These are phyloP conservation scores for Dioscorea alata DNA, from an alignment of 106 monocot species.

Conservation along the genomic window DNA sequence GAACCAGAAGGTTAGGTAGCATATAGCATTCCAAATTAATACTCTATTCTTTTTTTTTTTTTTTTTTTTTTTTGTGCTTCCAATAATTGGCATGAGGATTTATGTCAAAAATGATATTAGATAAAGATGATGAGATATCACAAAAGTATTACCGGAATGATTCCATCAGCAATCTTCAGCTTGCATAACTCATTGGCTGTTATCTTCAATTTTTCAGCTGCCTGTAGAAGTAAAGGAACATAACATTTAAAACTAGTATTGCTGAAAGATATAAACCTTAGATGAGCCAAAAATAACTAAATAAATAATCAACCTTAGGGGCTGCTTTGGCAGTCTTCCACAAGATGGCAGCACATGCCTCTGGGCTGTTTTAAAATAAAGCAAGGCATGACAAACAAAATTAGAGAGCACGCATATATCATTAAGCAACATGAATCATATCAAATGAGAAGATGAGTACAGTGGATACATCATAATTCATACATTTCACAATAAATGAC, in stretches of 20 bases:
- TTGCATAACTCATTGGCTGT: constrained; percentile 62
- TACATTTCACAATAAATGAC: too few species aligned
- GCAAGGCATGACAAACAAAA: not conserved
- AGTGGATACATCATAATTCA: too few species aligned
- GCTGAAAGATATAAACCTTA: too few species aligned
- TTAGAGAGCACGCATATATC: too few species aligned
- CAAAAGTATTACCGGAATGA: constrained; percentile 69
- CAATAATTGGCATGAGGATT: too few species aligned
- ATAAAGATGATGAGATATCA: too few species aligned
- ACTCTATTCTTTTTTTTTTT: not conserved
- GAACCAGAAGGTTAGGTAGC: not conserved
- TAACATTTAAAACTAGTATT: constrained; percentile 1
- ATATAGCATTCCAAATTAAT: not conserved
- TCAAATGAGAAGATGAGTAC: too few species aligned
- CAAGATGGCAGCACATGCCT: constrained; percentile 91
- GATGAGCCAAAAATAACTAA: not conserved
- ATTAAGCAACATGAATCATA: too few species aligned
- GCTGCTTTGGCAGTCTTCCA: constrained; percentile 76
- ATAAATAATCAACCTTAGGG: constrained; percentile 49
- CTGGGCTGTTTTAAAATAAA: constrained; percentile 48
- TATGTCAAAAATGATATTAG: too few species aligned
- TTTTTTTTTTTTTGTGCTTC: not conserved
- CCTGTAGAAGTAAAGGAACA: constrained; percentile 26
- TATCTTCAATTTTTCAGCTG: constrained; percentile 78
- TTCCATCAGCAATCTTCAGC: constrained; percentile 69